Percentiles rank a stretch among this genome's conserved stretches.
Conservation (phyloP, 495 filamentous ascomycete species). For the Amphirosellinia nigrospora region DNA sequence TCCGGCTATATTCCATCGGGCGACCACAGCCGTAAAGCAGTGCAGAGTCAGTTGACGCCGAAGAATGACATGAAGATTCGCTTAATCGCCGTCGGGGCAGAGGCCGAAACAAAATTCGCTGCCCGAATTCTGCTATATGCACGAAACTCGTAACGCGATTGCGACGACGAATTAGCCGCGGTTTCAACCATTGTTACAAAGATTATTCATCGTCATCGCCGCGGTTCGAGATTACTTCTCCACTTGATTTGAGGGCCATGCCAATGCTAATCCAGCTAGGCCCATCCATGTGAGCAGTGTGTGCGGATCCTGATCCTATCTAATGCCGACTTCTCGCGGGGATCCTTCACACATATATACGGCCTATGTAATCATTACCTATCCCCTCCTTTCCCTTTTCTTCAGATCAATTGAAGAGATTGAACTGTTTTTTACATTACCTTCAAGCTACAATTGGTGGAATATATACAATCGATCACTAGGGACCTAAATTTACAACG, state of each 20-base stretch:
- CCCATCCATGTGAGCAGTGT: neutral
- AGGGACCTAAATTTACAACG: neutral
- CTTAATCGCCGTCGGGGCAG: neutral
- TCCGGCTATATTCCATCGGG: neutral
- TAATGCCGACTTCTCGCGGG: slow-evolving; percentile 4
- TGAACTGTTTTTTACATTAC: neutral
- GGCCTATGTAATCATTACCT: neutral
- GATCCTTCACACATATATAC: neutral
- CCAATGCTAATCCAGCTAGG: neutral
- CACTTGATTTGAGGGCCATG: neutral
- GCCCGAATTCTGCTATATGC: neutral
- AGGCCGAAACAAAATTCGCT: neutral
- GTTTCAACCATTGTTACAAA: neutral
- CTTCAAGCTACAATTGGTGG: neutral
- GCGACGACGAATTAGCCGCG: neutral
- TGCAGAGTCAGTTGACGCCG: neutral
- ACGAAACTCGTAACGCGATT: neutral
- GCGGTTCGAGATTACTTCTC: slow-evolving; percentile 5
- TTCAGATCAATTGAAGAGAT: neutral
- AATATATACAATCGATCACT: neutral
- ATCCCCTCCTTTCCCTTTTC: neutral
- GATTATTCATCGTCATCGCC: slow-evolving; percentile 8
- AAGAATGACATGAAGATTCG: neutral
- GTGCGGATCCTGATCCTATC: slow-evolving; percentile 3
- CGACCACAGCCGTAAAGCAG: neutral